Evolutionary conservation across 768 basidiomycete species (phyloP).

Genomic region (Collybiopsis luxurians): DNA sequence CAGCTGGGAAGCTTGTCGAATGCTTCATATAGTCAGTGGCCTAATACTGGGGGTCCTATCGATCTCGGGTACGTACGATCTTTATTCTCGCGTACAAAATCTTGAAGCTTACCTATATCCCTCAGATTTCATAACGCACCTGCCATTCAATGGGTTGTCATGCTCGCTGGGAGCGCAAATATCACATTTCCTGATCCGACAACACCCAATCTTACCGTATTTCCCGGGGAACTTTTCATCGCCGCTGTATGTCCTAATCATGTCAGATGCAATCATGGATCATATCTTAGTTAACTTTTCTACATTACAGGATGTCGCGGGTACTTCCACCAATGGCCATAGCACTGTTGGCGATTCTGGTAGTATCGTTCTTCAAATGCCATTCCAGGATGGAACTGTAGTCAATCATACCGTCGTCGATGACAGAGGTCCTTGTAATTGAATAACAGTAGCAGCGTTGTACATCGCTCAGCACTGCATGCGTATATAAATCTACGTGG

Average conservation of each 20-base stretch:
- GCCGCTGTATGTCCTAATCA: conserved; percentile 8
- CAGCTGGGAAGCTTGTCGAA: not conserved
- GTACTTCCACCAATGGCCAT: not conserved
- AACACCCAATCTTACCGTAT: not conserved
- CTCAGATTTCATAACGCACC: not conserved
- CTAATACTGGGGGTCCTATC: not conserved
- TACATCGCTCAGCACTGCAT: no score
- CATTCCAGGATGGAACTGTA: conserved; percentile 13
- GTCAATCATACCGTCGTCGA: conserved; percentile 18
- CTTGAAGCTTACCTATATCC: not conserved
- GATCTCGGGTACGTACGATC: not conserved
- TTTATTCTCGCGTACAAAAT: not conserved
- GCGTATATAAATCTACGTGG: not conserved
- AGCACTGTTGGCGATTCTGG: not conserved
- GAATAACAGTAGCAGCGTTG: conserved; percentile 1
- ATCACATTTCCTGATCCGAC: not conserved
- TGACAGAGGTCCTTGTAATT: conserved; percentile 11
- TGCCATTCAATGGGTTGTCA: not conserved
- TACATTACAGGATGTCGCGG: conserved; percentile 7
- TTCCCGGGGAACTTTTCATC: not conserved
- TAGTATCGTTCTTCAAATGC: not conserved
- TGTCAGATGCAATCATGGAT: conserved; percentile 2
- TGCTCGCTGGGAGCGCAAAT: not conserved
- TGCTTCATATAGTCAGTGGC: not conserved
- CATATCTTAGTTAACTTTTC: not conserved